Evolutionary conservation across 257 asterid genomes (phyloP).

Genomic region (Solanum medicagineum): DNA sequence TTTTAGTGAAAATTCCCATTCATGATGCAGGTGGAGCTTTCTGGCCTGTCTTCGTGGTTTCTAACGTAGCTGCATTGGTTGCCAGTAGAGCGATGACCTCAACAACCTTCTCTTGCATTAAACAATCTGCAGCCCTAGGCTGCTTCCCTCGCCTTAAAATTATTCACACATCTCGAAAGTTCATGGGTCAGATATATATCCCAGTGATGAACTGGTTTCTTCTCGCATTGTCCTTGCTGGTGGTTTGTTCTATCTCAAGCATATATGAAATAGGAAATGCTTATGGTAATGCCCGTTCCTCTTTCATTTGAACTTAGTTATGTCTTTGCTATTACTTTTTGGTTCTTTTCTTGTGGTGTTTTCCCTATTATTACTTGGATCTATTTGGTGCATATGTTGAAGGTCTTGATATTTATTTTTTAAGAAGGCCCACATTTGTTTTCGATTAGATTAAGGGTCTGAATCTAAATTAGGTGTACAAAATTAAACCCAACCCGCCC

Average conservation of each 20-base stretch:
- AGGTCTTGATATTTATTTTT: background rate
- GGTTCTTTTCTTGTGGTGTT: background rate
- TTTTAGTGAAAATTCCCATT: constrained; percentile 6
- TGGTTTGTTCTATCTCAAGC: constrained; percentile 80
- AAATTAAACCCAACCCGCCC: too few relatives aligned
- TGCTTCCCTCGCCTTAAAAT: constrained; percentile 97
- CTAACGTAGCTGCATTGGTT: constrained; percentile 84
- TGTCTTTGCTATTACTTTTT: background rate
- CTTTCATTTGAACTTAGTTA: background rate
- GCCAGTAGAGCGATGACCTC: constrained; percentile 97
- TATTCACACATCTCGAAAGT: constrained; percentile 82
- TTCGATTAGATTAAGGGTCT: background rate
- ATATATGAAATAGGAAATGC: constrained; percentile 97
- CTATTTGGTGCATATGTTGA: background rate
- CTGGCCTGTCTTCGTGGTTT: constrained; percentile 88
- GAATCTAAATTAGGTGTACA: background rate
- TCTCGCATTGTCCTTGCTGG: constrained; percentile 56
- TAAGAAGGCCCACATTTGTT: background rate
- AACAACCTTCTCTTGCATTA: constrained; percentile 86
- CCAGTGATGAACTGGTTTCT: constrained; percentile 98
- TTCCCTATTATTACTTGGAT: background rate
- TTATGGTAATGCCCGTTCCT: constrained; percentile 52
- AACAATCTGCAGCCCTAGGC: constrained; percentile 91
- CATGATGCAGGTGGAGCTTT: constrained; percentile 69
- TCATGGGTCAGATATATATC: constrained; percentile 96